Base-by-base conservation (phyloP, 495 filamentous ascomycete genomes). In the Neurospora sp. region DNA sequence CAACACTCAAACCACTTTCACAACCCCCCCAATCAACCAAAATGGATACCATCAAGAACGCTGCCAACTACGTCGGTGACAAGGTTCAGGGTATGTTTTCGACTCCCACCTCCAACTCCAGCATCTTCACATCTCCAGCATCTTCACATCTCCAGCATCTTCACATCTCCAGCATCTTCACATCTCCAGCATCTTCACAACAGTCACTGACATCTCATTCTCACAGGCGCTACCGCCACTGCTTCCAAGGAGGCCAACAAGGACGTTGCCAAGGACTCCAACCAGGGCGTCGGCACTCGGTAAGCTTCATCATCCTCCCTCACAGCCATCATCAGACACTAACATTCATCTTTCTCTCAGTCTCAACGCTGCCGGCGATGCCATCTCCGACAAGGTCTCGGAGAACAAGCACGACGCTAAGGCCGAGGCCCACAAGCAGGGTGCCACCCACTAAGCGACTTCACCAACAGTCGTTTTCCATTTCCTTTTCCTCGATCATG, bases 191-290 rank as follows among this genome's bases (percentile, higher is more conserved):
- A 22, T 16, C 16, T 69, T 35, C 27, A 61, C 53, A 41, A 31
- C 40, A 40, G n/a, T 22, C 68, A 42, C 72, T 71, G n/a, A 72
- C 70, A 44, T 16, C 6, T 59, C 38, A 35, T 9, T 68, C 31
- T 31, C 71, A 44, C 71, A 77, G 79, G 81, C 74, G 79, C 82
- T 46, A 76, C 81, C 73, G 73, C 59, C 76, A 80, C 78, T 69
- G 84, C 87, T 41, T 87, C 85, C 83, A 90, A 90, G 87, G 88
- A 90, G 85, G 83, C 86, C 82, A 90, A 90, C 86, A 90, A 90
- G 86, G 77, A 85, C 41, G 85, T 89, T 69, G 88, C 88, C 77
- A 88, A 90, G 86, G 88, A 90, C 83, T 77, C 61, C 81, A 79
- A 87, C 78, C 85, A 81, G 41, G 74, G 73, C 66, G n/a, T 86